phyloP scores from a whole-genome alignment of 192 early-diverging fungal genomes.

The Entomortierella beljakovae region DNA sequence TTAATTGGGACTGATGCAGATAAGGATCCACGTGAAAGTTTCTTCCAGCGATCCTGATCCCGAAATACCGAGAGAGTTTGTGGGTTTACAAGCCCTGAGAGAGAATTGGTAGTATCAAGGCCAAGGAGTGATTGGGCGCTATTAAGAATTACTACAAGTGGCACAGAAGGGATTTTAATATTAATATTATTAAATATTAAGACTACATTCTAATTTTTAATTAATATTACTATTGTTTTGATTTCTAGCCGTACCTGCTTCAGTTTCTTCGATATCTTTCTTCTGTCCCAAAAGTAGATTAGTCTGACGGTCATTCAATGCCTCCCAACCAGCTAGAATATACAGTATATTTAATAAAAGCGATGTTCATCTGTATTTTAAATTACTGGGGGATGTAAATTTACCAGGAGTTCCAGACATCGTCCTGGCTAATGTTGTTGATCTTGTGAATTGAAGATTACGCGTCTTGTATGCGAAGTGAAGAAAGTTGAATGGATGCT shows the following conservation, averaged over 20 bases:
- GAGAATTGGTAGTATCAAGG: constrained; percentile 27
- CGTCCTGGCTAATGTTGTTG: too few species aligned
- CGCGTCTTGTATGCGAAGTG: too few species aligned
- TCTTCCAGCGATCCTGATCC: constrained; percentile 61
- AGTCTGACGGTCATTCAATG: constrained; percentile 47
- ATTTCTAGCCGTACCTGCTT: constrained; percentile 35
- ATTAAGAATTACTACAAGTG: constrained; percentile 39
- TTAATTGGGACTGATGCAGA: constrained; percentile 10
- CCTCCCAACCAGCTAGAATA: constrained; percentile 47
- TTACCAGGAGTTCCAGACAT: constrained; percentile 17
- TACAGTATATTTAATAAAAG: background rate
- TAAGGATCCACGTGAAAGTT: constrained; percentile 25
- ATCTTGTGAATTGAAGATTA: too few species aligned
- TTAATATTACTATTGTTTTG: background rate
- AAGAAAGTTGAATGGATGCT: too few species aligned
- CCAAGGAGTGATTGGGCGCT: constrained; percentile 51
- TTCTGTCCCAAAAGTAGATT: constrained; percentile 46
- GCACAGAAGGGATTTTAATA: background rate
- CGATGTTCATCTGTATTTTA: background rate
- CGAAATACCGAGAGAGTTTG: constrained; percentile 59
- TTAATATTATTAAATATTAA: background rate
- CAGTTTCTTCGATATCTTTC: constrained; percentile 43
- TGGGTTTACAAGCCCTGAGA: constrained; percentile 58
- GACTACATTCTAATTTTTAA: background rate
- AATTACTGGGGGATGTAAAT: background rate